Evolutionary conservation across 108 stramenopile genomes (phyloP).

Genomic region (Pelagomonas calceolata): DNA sequence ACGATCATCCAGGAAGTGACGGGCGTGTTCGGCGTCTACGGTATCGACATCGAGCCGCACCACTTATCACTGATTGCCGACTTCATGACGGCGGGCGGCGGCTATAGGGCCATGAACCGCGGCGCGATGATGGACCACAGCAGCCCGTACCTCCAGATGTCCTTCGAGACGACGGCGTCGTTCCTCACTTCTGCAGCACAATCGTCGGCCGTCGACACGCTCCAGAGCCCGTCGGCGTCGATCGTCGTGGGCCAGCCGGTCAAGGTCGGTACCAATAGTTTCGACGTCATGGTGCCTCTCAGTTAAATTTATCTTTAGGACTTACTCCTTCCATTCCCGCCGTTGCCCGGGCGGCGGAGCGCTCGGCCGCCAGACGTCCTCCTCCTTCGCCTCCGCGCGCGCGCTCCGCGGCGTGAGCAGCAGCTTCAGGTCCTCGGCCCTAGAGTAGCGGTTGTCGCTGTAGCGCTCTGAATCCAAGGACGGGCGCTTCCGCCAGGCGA

Average conservation of each 20-base stretch:
- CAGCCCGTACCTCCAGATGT: conserved; percentile 92
- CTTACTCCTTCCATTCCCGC: no score
- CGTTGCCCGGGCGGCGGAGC: no score
- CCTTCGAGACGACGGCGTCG: conserved; percentile 91
- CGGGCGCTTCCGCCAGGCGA: not conserved
- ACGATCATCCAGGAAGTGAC: conserved; percentile 88
- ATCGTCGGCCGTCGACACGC: conserved; percentile 47
- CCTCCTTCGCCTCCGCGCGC: no score
- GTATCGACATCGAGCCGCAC: conserved; percentile 91
- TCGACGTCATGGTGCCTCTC: conserved; percentile 45
- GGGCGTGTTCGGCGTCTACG: conserved; percentile 96
- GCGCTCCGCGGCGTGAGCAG: not conserved
- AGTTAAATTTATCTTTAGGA: not conserved
- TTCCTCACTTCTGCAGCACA: conserved; percentile 89
- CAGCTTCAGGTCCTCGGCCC: not conserved
- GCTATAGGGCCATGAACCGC: conserved; percentile 89
- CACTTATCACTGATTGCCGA: conserved; percentile 94
- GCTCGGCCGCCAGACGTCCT: no score
- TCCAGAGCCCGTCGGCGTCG: conserved; percentile 76
- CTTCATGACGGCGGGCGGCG: conserved; percentile 96
- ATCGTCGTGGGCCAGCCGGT: conserved; percentile 87
- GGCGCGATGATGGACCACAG: conserved; percentile 78
- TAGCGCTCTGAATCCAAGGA: not conserved
- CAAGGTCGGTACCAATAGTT: conserved; percentile 80
- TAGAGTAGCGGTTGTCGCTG: not conserved